phyloP scores from a whole-genome alignment of 2,329 filamentous ascomycete species.

The Pezicula radicicola region DNA sequence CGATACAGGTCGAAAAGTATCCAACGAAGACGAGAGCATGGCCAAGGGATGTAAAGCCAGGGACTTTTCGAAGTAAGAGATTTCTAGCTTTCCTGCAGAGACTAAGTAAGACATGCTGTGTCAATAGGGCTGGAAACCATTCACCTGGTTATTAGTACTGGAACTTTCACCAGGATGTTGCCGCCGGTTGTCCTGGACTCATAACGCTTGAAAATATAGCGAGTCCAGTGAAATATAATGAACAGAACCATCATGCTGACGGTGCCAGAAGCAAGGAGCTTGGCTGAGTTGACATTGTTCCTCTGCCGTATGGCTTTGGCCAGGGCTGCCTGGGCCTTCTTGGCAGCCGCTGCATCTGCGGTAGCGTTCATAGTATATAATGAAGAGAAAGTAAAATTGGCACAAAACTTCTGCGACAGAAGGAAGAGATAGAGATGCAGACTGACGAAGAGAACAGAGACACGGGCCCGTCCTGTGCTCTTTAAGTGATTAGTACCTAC shows the following conservation, averaged over 20 bases:
- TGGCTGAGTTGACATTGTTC: slow-evolving; percentile 11
- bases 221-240: slow-evolving; percentile 9
- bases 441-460: too few species aligned
- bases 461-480: too few species aligned
- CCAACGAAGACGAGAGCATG: slow-evolving; percentile 32
- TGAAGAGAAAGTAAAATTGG: not conserved
- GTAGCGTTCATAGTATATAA: not conserved
- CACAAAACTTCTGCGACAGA: not conserved
- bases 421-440: too few species aligned
- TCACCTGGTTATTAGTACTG: not conserved
- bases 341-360: not conserved
- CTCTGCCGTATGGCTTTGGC: slow-evolving; percentile 4
- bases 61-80: not conserved
- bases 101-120: not conserved
- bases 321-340: not conserved
- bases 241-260: slow-evolving; percentile 9
- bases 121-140: not conserved
- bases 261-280: slow-evolving; percentile 8
- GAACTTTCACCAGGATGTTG: not conserved
- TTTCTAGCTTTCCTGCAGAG: not conserved
- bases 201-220: slow-evolving; percentile 2
- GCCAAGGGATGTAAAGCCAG: slow-evolving; percentile 32
- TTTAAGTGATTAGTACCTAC: too few species aligned
- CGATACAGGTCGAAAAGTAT: slow-evolving; percentile 33
- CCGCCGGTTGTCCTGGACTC: not conserved